Percentiles rank a stretch among this genome's conserved stretches.
These are phyloP conservation scores for Podospora appendiculata DNA, from an alignment of 495 filamentous ascomycete species.

Conservation along the genomic window DNA sequence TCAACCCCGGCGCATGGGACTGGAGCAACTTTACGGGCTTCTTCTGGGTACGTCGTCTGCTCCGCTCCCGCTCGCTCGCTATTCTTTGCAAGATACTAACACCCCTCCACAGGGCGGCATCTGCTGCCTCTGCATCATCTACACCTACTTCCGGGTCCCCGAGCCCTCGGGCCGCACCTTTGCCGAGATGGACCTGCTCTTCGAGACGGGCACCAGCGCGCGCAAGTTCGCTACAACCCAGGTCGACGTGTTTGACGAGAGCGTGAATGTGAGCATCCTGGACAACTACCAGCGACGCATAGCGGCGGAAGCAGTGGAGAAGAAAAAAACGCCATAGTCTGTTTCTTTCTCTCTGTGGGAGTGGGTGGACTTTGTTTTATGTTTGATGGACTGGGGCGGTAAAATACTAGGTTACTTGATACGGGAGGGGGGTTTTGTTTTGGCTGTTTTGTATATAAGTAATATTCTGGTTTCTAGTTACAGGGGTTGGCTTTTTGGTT, in stretches of 20 bases:
- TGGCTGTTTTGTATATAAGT: no score
- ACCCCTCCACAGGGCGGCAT: constrained; percentile 39
- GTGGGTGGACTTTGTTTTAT: no score
- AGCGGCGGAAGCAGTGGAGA: constrained; percentile 9
- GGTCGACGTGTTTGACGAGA: constrained; percentile 61
- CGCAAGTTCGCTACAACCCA: constrained; percentile 58
- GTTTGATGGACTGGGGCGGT: no score
- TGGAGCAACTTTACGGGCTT: constrained; percentile 76
- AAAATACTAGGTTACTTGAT: no score
- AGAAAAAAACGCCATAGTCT: not conserved
- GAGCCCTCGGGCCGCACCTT: constrained; percentile 65
- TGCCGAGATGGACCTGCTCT: constrained; percentile 67
- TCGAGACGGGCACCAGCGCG: constrained; percentile 56
- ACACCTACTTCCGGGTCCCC: constrained; percentile 68
- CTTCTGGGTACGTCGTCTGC: constrained; percentile 54
- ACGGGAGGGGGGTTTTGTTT: no score
- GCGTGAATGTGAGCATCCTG: constrained; percentile 43
- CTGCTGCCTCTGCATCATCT: constrained; percentile 66
- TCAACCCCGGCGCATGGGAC: constrained; percentile 66
- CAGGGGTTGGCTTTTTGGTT: no score
- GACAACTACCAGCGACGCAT: constrained; percentile 37
- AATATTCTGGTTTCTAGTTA: no score
- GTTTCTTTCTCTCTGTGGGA: not conserved
- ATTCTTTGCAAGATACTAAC: constrained; percentile 1
- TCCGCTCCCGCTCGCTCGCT: no score